Conservation (phyloP, 2,329 filamentous ascomycete species). For the Nothopassalora personata region DNA sequence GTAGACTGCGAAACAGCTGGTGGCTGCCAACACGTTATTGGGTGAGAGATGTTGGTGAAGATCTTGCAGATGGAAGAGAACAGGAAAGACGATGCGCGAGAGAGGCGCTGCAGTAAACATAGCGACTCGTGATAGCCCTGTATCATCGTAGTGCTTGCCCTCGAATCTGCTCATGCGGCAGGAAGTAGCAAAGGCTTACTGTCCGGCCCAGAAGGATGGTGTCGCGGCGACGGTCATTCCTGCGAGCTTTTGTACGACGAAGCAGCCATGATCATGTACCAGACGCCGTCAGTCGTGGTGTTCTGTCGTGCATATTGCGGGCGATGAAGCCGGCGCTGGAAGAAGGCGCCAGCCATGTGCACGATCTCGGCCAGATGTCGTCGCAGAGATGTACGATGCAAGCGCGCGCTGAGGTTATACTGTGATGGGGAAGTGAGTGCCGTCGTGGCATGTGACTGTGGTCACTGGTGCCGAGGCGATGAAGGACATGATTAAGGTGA, state of each 20-base stretch:
- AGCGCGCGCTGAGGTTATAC: background rate
- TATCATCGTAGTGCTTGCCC: background rate
- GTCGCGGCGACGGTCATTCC: background rate
- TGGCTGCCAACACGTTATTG: background rate
- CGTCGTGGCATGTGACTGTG: background rate
- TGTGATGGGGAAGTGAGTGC: background rate
- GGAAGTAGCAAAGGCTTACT: background rate
- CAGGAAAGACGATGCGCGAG: background rate
- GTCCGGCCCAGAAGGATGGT: background rate
- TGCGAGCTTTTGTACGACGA: background rate
- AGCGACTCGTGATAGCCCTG: background rate
- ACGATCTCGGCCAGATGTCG: background rate
- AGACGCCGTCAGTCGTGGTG: too few species aligned
- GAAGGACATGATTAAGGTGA: too few species aligned
- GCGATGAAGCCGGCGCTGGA: background rate
- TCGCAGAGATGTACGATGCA: background rate
- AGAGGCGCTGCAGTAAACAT: background rate
- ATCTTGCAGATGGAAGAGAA: background rate
- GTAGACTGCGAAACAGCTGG: background rate
- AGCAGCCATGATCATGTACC: background rate
- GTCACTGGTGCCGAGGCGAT: background rate
- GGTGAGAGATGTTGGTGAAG: slow-evolving; percentile 1
- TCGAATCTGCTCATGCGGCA: background rate
- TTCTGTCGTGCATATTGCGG: background rate
- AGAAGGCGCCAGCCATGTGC: background rate